phyloP scores from a whole-genome alignment of 2,329 filamentous ascomycete genomes.

The Lithohypha guttulata region DNA sequence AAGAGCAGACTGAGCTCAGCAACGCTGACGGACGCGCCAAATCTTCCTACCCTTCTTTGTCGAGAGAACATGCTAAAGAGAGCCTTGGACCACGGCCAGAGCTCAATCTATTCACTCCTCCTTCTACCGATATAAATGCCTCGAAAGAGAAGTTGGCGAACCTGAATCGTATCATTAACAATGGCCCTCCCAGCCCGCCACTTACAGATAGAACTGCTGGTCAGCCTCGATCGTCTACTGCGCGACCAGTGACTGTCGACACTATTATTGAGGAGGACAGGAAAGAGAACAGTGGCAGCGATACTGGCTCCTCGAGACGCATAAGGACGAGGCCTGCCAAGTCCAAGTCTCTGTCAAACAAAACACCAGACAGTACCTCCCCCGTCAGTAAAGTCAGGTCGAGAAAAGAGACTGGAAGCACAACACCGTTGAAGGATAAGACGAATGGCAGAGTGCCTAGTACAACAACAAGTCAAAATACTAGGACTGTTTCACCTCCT shows the following conservation, averaged over 20 bases:
- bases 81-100: conserved; percentile 49
- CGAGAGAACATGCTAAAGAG: conserved; percentile 87
- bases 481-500: conserved; percentile 27
- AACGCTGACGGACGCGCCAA: conserved; percentile 35
- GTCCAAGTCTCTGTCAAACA: conserved; percentile 33
- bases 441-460: conserved; percentile 22
- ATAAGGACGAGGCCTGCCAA: conserved; percentile 30
- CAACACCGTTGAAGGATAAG: conserved; percentile 28
- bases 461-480: conserved; percentile 27
- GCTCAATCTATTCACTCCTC: conserved; percentile 50
- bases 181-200: conserved; percentile 38
- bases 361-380: conserved; percentile 28
- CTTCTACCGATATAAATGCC: conserved; percentile 57
- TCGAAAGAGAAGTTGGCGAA: conserved; percentile 31
- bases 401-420: conserved; percentile 29
- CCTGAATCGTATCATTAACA: conserved; percentile 19
- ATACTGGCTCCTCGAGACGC: conserved; percentile 28
- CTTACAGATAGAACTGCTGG: conserved; percentile 34
- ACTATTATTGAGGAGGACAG: conserved; percentile 26
- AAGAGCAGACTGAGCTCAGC: conserved; percentile 11
- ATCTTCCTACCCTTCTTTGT: conserved; percentile 70
- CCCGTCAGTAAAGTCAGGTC: conserved; percentile 7
- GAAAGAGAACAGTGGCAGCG: conserved; percentile 24
- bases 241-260: conserved; percentile 22
- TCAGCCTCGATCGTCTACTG: conserved; percentile 23